A percentile compares a stretch with the other conserved stretches of the same genome.
phyloP scores from a whole-genome alignment of 2,329 filamentous ascomycete species.

The Fusarium decemcellulare region DNA sequence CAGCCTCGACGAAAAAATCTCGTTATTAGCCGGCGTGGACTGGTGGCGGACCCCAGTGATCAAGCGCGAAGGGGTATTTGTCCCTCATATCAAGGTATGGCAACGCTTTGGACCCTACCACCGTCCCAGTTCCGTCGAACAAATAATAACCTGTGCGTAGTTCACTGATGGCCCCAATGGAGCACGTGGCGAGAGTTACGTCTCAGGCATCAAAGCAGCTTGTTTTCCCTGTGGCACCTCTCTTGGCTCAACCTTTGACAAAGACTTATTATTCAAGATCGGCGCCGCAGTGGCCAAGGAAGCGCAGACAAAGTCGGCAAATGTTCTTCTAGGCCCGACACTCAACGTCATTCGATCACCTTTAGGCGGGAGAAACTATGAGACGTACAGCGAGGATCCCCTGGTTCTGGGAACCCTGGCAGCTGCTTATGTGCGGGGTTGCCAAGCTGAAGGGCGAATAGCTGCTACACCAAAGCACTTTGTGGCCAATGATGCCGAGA shows the following conservation, averaged over 20 bases:
- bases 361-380: not conserved
- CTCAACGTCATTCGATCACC: not conserved
- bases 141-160: not conserved
- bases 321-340: not conserved
- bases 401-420: not conserved
- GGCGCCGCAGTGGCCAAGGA: not conserved
- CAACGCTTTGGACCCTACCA: no score
- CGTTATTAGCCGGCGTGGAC: not conserved
- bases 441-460: not conserved
- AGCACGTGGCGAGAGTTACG: not conserved
- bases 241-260: not conserved
- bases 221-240: not conserved
- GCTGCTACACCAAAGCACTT: conserved; percentile 1
- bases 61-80: not conserved
- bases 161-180: not conserved
- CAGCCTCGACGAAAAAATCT: not conserved
- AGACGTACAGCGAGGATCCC: conserved; percentile 5
- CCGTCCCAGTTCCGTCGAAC: no score
- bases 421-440: not conserved
- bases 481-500: conserved; percentile 2
- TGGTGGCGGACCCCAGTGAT: conserved; percentile 3
- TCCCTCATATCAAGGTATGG: conserved; percentile 1
- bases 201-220: not conserved
- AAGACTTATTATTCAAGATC: not conserved
- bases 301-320: conserved; percentile 1